Evolutionary conservation across 2,329 filamentous ascomycete species (phyloP), one percentile per base, ranked within the genome.

Genomic region (Monilinia aucupariae): DNA sequence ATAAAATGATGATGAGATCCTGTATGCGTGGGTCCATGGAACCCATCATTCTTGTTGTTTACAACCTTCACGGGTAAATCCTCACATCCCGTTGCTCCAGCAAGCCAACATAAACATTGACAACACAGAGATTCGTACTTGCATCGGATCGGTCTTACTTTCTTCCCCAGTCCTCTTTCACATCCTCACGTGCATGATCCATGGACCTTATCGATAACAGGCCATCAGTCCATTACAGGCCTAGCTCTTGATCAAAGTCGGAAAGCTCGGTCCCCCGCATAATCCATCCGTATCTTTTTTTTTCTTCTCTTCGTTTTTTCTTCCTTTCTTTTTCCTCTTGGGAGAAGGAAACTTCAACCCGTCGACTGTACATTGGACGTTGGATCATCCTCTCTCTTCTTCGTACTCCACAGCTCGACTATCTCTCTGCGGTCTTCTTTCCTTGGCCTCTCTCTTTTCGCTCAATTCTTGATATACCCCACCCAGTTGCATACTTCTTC

Each of bases 281-380:
- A 5, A 22, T 25, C 4, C 4, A 47, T 3, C 12, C n/a, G 9
- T 12, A n/a, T 59, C 51, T 51, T 63, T 59, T 63, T 27, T 60
- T 30, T 55, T 32, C 51, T 63, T n/a, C 37, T 59, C 48, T 50
- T 61, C 64, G 59, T 49, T 61, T 65, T 61, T 49, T 62, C 51
- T 34, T 60, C 60, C 65, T 66, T 76, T 76, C 73, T 77, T 76
- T 79, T 77, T 75, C 78, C 76, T 76, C 76, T 78, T 81, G 80
- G 80, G 80, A 79, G 79, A 81, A 81, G 79, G 76, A 75, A 74
- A 77, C 78, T 81, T 82, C 81, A 80, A 80, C 82, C 82, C 83
- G 81, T 82, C 81, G 81, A 78, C 78, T 78, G 75, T 76, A 76
- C 75, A 74, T 76, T 77, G 70, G 68, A 71, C 73, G 9, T 34